Evolutionary conservation across 164 flowering plant genomes (phyloP), one percentile per base, ranked within the genome.

Genomic region (Stephania yunnanensis): DNA sequence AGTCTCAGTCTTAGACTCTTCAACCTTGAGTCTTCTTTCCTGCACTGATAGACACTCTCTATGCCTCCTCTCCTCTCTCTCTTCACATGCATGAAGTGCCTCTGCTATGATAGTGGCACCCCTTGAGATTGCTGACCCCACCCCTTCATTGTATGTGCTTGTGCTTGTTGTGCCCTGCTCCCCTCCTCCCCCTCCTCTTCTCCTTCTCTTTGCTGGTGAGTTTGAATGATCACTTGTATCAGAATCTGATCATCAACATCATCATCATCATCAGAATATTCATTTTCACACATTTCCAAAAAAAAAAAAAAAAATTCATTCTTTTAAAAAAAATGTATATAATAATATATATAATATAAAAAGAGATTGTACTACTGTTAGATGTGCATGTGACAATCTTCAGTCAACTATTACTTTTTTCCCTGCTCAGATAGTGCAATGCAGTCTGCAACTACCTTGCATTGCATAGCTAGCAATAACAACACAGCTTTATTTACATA

Each of bases 31-130:
- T 74, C 86, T 87, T 69, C 87, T 86, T 80, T 92, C 89, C 67
- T 87, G 91, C 73, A 92, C 5, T 45, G 69, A 77, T 42, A 89
- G 10, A 58, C 87, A 77, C 29, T 89, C 92, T 74, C 78, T 87
- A 78, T 92, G 95, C 77, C 97, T 85, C 70, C 79, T 82, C 67
- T 89, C 97, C 74, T 87, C 88, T 77, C 89, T 87, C 76, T 88
- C 90, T 42, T 91, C 90, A 75, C 88, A 75, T 4, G 87, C 86
- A 29, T 85, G 86, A 31, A 91, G 82, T 5, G 91, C 89, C 69
- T 87, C 87, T 70, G 90, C 87, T 73, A 92, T 87, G 3, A 87
- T 83, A 55, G 88, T 77, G 36, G 93, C 97, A 80, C 97, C 85
- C 81, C 70, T 87, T 6, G 86, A 85, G 8, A 92, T 89, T 70